These are phyloP conservation scores for Echites panduratus DNA, from an alignment of 257 asterid genomes.

Conservation along the genomic window DNA sequence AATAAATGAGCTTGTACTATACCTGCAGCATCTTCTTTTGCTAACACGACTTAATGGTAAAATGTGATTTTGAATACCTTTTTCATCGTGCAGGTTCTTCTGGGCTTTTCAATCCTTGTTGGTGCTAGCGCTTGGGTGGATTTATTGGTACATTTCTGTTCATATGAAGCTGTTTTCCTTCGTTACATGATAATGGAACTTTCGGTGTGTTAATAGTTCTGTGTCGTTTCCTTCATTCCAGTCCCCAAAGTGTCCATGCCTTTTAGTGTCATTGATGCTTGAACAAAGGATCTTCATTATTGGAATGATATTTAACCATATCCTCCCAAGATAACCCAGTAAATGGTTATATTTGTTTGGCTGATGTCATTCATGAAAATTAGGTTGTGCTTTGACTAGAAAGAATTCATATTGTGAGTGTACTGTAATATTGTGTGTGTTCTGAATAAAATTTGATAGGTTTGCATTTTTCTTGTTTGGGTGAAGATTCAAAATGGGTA, in stretches of 20 bases:
- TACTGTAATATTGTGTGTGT: background rate
- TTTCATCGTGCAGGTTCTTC: slow-evolving; percentile 62
- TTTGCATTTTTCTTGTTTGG: background rate
- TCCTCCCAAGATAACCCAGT: background rate
- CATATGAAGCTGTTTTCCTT: background rate
- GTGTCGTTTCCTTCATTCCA: background rate
- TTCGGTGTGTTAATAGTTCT: background rate
- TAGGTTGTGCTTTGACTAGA: background rate
- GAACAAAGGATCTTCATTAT: background rate
- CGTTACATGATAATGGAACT: background rate
- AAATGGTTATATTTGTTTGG: background rate
- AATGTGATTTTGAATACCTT: background rate
- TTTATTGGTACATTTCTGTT: slow-evolving; percentile 61
- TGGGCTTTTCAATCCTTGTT: slow-evolving; percentile 93
- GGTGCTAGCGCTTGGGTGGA: slow-evolving; percentile 99
- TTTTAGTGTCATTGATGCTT: background rate
- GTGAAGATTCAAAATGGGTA: background rate
- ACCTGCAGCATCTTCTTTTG: no score
- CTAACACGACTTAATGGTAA: background rate
- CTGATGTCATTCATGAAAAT: background rate
- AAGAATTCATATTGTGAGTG: background rate
- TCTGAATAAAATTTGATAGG: no score
- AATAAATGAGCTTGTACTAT: background rate
- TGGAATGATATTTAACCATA: background rate
- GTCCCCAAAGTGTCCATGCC: background rate